Base-by-base conservation (phyloP, 163 green algal genomes). In the Scenedesmus sp. region DNA sequence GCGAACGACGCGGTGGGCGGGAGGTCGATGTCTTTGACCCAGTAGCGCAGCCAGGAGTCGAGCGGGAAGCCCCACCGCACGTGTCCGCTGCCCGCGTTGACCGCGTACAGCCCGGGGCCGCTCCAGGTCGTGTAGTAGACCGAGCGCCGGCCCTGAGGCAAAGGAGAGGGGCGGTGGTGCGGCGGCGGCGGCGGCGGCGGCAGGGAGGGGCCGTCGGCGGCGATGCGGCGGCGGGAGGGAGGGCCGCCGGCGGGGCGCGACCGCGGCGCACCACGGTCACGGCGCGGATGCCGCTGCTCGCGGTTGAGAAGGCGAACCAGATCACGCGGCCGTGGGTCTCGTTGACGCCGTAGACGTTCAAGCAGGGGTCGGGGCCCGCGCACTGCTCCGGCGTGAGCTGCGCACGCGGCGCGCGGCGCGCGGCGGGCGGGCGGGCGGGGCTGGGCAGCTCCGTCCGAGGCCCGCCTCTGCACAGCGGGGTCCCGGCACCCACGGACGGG, bases 51-150 rank as follows among this genome's bases (percentile, higher is more conserved):
- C 74, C 74, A 81, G 63, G 75, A 75, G 36, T 66, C 48, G 9
- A 67, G 20, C 1, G 74, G 74, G 31, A 81, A 81, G 50, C 75
- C 62, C 74, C 74, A 81, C 26, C 74, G 74, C 63, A 81, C 74
- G 53, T 74, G 74, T 1, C 74, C 74, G 5, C 50, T 60, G 42
- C 22, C 22, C 9, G 51, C 33, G 36, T 45, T 60, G 39, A 81
- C 64, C 24, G 74, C 36, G 63, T 81, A 81, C 18, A 81, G 54
- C 2, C 63, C 74, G 28, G 74, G 74, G 26, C 74, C 74, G 17
- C 31, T 57, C 74, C 74, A 81, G 13, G 74, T 81, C 17, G 63
- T 81, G 74, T 69, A 75, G 50, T 75, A 69, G 20, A 81, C 47
- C 14, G 47, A 22, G 45, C 33, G 74, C 11, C 28, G 36, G 13